Conservation (phyloP, 805 yeast genomes). For the Zygoascus tannicola region DNA sequence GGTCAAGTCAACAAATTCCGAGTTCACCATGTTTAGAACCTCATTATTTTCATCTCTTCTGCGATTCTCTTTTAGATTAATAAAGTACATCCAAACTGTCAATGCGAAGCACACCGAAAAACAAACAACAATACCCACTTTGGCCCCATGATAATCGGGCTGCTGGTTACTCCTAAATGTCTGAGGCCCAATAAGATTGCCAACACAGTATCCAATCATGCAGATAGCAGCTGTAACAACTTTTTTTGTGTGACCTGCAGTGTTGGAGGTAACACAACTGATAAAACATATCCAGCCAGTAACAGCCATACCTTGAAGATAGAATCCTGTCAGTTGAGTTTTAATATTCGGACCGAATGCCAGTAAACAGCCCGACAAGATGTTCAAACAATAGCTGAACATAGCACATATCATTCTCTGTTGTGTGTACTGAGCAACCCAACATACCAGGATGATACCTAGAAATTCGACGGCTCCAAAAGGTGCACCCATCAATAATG, state of each 20-base stretch:
- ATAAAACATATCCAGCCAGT: slow-evolving; percentile 18
- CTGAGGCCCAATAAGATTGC: slow-evolving; percentile 64
- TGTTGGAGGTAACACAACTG: slow-evolving; percentile 35
- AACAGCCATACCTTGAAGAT: background rate
- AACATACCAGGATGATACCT: slow-evolving; percentile 14
- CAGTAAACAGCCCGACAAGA: slow-evolving; percentile 26
- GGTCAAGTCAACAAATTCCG: slow-evolving; percentile 35
- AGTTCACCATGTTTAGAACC: slow-evolving; percentile 1
- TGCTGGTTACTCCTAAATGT: slow-evolving; percentile 32
- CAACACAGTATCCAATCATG: slow-evolving; percentile 51
- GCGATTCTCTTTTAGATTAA: background rate
- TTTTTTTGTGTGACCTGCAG: slow-evolving; percentile 48
- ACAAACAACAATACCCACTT: slow-evolving; percentile 5
- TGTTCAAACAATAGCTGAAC: slow-evolving; percentile 39
- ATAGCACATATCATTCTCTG: slow-evolving; percentile 32
- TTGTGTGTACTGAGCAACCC: slow-evolving; percentile 10
- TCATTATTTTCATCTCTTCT: slow-evolving; percentile 3
- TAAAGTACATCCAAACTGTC: background rate
- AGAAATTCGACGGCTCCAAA: slow-evolving; percentile 30
- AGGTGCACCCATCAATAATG: slow-evolving; percentile 28
- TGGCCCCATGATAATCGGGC: slow-evolving; percentile 11
- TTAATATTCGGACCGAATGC: slow-evolving; percentile 2
- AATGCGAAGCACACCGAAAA: background rate
- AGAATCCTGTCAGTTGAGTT: slow-evolving; percentile 10
- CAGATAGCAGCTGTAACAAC: slow-evolving; percentile 41